Evolutionary conservation across 2,329 filamentous ascomycete genomes (phyloP).

Genomic region (Xylariaceae sp.): DNA sequence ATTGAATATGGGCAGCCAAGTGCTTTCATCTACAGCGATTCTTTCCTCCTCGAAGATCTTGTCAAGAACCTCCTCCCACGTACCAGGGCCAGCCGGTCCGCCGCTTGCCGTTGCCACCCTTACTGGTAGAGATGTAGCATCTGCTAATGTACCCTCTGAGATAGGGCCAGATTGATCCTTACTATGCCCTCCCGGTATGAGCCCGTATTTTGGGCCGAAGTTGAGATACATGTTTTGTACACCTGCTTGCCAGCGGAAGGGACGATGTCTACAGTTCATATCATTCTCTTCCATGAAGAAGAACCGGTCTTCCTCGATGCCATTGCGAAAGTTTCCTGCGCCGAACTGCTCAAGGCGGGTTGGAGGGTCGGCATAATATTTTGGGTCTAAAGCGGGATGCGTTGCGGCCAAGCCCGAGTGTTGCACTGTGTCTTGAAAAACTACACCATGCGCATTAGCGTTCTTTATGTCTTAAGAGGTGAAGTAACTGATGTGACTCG

Average conservation of each 20-base stretch:
- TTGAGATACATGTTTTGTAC: conserved; percentile 1
- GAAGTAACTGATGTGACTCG: too few relatives aligned
- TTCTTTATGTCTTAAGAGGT: too few relatives aligned
- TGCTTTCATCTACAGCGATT: conserved; percentile 7
- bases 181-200: conserved; percentile 3
- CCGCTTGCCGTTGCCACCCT: not conserved
- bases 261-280: too few relatives aligned
- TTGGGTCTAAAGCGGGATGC: not conserved
- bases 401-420: not conserved
- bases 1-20: conserved; percentile 2
- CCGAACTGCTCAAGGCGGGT: not conserved
- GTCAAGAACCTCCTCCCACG: not conserved
- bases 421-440: not conserved
- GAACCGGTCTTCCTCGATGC: not conserved
- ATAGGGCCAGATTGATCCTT: not conserved
- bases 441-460: too few relatives aligned
- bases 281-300: too few relatives aligned
- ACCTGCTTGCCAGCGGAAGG: not conserved
- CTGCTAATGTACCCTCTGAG: not conserved
- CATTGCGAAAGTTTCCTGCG: not conserved
- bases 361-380: not conserved
- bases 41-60: not conserved
- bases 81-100: not conserved
- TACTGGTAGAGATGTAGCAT: not conserved
- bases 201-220: not conserved